These are phyloP conservation scores for Myxozyma udenii DNA, from an alignment of 805 yeast genomes.

Conservation along the genomic window DNA sequence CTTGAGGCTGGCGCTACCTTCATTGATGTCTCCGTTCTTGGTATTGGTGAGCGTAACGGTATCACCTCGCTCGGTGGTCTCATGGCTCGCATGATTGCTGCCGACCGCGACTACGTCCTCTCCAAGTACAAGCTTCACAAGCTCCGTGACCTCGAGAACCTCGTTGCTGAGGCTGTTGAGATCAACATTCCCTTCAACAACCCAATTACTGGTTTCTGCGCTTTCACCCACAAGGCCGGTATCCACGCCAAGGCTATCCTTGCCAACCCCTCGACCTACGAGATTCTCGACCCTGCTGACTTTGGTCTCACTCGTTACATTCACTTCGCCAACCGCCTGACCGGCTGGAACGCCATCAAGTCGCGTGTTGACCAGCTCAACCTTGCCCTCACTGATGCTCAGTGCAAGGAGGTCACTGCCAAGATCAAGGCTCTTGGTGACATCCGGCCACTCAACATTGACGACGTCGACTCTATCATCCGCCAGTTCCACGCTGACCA, in stretches of 20 bases:
- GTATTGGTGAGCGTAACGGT: conserved; percentile 99
- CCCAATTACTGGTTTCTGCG: conserved; percentile 99
- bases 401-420: conserved; percentile 89
- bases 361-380: conserved; percentile 96
- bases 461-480: conserved; percentile 95
- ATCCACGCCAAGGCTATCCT: conserved; percentile 98
- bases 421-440: conserved; percentile 94
- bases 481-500: conserved; percentile 79
- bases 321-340: conserved; percentile 95
- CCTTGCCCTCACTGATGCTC: conserved; percentile 82
- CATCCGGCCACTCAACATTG: conserved; percentile 88
- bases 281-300: conserved; percentile 89
- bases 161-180: conserved; percentile 96
- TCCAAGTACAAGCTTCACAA: conserved; percentile 93
- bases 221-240: conserved; percentile 99
- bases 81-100: conserved; percentile 99
- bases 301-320: conserved; percentile 94
- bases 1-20: conserved; percentile 95
- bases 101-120: conserved; percentile 92
- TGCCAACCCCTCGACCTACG: conserved; percentile 98
- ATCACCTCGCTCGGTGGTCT: conserved; percentile 96
- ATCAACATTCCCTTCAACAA: conserved; percentile 97
- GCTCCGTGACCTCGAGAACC: conserved; percentile 89
- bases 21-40: conserved; percentile 91
- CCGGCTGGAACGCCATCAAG: conserved; percentile 99